These are phyloP conservation scores for Coffea eugenioides DNA, from an alignment of 257 asterid species.

Conservation along the genomic window DNA sequence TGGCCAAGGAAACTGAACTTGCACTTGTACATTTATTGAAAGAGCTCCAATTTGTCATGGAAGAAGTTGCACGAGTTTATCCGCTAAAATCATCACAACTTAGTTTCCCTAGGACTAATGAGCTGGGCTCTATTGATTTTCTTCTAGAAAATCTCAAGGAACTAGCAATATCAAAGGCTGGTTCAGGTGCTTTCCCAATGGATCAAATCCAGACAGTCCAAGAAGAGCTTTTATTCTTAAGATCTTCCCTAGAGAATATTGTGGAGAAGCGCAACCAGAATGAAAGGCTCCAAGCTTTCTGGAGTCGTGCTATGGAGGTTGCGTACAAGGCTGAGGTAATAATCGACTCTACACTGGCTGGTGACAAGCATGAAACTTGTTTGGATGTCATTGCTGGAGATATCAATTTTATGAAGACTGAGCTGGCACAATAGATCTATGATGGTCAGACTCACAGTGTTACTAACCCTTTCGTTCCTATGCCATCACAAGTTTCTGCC, in stretches of 20 bases:
- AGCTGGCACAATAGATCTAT: background rate
- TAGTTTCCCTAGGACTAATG: background rate
- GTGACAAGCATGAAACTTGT: background rate
- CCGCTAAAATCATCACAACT: background rate
- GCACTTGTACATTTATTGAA: background rate
- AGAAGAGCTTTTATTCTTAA: background rate
- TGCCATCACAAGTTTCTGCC: background rate
- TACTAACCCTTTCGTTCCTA: background rate
- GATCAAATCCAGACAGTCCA: background rate
- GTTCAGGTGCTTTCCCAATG: background rate
- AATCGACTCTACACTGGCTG: background rate
- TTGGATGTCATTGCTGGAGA: background rate
- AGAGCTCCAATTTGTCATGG: background rate
- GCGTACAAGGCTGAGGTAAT: slow-evolving; percentile 7
- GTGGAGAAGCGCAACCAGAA: no score
- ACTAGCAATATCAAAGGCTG: background rate
- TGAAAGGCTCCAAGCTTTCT: background rate
- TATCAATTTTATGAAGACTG: background rate
- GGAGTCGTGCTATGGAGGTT: background rate
- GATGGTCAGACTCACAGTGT: background rate
- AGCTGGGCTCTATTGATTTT: background rate
- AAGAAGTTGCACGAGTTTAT: background rate
- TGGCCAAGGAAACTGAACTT: background rate
- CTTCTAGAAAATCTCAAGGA: slow-evolving; percentile 8
- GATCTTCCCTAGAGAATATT: background rate